Base-by-base conservation (phyloP, 805 yeast species). In the Clavispora santaluciae region DNA sequence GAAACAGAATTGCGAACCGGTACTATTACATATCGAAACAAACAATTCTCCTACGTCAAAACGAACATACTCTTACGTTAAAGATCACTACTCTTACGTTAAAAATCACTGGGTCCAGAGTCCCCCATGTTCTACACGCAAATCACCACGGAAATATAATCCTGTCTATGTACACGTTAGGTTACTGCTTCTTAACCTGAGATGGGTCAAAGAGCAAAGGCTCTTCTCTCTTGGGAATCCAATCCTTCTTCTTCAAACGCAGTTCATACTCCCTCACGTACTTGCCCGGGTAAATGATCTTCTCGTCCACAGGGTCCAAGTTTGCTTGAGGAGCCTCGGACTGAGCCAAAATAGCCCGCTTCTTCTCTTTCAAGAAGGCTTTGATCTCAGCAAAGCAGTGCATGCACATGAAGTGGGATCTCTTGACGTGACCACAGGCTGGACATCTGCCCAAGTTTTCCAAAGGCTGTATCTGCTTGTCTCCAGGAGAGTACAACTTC, bases 321-420 rank as follows among this genome's bases (percentile, higher is more conserved):
- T 76, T 72, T 45, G 66, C 71, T 40, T 51, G 57, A 53, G 52
- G 69, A 46, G 58, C 49, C 46, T 55, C 69, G 30, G 55, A 64
- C 60, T 42, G 49, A 25, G 59, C 63, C 31, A 49, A 53, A 18
- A 47, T 39, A 12, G 45, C 55, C 46, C 57, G 54, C 55, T 67
- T 68, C 42, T 72, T 70, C 26, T 63, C 65, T 51, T 78, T 83
- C 86, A 96, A 87, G 33, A 83, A 70, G 42, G 75, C 70, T 60
- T 79, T 82, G 56, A 93, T 84, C 59, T 89, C 89, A 23, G 75
- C 78, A 43, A 87, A 90, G 68, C 99, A 91, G 56, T 85, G 78
- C 95, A 88, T 87, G 66, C 99, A 91, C 54, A 91, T 72, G 42
- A 89, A 81, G 63, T 93, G 95, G 1, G 93, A 80, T 57, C 96